These are phyloP conservation scores for Mucor lusitanicus DNA, from an alignment of 371 early-diverging fungal species.

Conservation along the genomic window DNA sequence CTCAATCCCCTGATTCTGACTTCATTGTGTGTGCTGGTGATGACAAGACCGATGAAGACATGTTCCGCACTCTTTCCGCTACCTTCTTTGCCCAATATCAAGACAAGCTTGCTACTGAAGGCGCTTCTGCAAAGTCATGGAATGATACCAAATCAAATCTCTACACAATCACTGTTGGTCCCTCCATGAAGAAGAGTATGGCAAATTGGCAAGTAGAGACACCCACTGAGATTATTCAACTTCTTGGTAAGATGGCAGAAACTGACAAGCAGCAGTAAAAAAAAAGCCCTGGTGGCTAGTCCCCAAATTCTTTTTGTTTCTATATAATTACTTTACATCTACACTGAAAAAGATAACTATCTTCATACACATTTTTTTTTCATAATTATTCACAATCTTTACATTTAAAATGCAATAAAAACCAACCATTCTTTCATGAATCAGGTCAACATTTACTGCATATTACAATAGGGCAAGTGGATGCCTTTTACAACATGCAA, in stretches of 20 bases:
- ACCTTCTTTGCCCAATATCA: conserved; percentile 14
- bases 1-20: conserved; percentile 63
- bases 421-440: not conserved
- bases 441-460: not conserved
- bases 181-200: conserved; percentile 76
- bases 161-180: conserved; percentile 33
- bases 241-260: conserved; percentile 2
- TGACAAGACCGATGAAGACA: conserved; percentile 95
- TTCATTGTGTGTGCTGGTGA: conserved; percentile 95
- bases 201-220: conserved; percentile 77
- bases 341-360: not conserved
- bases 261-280: not conserved
- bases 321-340: not conserved
- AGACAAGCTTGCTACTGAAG: conserved; percentile 8
- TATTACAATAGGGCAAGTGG: no score
- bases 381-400: not conserved
- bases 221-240: conserved; percentile 49
- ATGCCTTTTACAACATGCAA: no score
- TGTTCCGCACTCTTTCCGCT: conserved; percentile 72
- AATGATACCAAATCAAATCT: conserved; percentile 11
- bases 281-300: not conserved
- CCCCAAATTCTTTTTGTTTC: not conserved
- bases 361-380: not conserved
- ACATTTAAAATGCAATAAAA: not conserved
- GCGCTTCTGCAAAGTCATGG: conserved; percentile 7